Base-by-base conservation (phyloP, 352 stramenopile species). In the Globisporangium recalcitrans region DNA sequence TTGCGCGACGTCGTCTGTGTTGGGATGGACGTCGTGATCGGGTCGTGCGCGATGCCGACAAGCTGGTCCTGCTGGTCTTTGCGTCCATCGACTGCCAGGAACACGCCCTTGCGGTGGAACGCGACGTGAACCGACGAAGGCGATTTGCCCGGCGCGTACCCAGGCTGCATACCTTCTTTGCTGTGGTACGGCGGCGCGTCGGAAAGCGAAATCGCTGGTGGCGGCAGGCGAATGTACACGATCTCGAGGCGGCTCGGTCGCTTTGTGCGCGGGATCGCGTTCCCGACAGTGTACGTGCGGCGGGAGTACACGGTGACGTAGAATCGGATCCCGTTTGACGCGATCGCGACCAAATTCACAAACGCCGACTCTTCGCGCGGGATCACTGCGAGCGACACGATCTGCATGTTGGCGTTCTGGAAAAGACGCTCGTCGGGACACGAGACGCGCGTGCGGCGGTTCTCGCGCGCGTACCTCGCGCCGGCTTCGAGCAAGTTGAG, bases 281-380 rank as follows among this genome's bases (percentile, higher is more conserved):
- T 74, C 13, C 62, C 74, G 9, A 75, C 68, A 26, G 71, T 72
- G 53, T 82, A 75, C 21, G 81, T 72, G 13, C 79, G 72, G 5
- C 82, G 72, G n/a, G 87, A 90, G 53, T 98, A 88, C 0, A 78
- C 89, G 0, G 91, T 96, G 21, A 98, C 69, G 70, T 98, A 98
- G 52, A 98, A 97, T 46, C 95, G 85, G 40, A 98, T 88, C n/a
- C 93, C 93, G 49, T 95, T 96, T 7, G 89, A 91, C 7, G 90
- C 96, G 13, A 98, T 73, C 13, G 91, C 93, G 9, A 98, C 81
- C n/a, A 98, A 75, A 34, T 86, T 97, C n/a, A 98, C 78, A 13
- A 88, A 80, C 52, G 84, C 77, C 16, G 84, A 93, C 62, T 95
- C 86, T 24, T 88, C 75, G 0, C 79, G 80, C 31, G 74, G 63